phyloP scores from a whole-genome alignment of 108 stramenopile species.

The Stephanodiscus minutulus region DNA sequence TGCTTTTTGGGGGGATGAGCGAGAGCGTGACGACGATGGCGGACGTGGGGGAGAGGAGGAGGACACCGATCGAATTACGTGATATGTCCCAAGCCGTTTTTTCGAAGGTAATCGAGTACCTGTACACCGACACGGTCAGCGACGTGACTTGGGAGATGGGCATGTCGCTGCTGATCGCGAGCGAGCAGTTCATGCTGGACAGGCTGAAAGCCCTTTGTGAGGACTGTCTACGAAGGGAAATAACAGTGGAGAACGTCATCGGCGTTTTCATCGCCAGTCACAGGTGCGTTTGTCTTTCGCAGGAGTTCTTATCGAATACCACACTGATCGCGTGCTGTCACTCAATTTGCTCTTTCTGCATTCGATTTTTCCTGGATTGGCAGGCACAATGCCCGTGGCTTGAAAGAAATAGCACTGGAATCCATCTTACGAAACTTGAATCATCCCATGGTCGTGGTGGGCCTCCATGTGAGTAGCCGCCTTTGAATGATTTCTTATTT shows the following conservation, averaged over 20 bases:
- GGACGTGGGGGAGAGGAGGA: conserved; percentile 13
- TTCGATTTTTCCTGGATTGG: not conserved
- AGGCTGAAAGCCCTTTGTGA: conserved; percentile 92
- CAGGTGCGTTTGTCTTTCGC: conserved; percentile 14
- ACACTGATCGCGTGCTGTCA: not conserved
- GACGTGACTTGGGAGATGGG: conserved; percentile 77
- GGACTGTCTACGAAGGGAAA: conserved; percentile 81
- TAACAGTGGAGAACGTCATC: conserved; percentile 82
- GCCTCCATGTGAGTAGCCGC: conserved; percentile 44
- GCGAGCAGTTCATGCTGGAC: conserved; percentile 92
- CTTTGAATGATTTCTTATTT: conserved; percentile 11
- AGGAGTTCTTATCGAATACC: not conserved
- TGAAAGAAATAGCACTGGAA: conserved; percentile 91
- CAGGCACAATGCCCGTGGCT: conserved; percentile 70
- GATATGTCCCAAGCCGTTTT: conserved; percentile 89
- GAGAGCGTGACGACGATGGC: conserved; percentile 53
- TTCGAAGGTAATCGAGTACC: conserved; percentile 88
- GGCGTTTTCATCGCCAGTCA: conserved; percentile 80
- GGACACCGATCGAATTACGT: conserved; percentile 62
- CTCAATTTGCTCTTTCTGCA: not conserved
- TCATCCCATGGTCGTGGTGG: conserved; percentile 57
- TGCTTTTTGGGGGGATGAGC: conserved; percentile 91
- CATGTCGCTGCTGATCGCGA: conserved; percentile 86
- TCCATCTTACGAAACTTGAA: conserved; percentile 81
- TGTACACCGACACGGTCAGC: conserved; percentile 90